These are phyloP conservation scores for Hericium alpestre DNA, from an alignment of 768 basidiomycete genomes.

Conservation along the genomic window DNA sequence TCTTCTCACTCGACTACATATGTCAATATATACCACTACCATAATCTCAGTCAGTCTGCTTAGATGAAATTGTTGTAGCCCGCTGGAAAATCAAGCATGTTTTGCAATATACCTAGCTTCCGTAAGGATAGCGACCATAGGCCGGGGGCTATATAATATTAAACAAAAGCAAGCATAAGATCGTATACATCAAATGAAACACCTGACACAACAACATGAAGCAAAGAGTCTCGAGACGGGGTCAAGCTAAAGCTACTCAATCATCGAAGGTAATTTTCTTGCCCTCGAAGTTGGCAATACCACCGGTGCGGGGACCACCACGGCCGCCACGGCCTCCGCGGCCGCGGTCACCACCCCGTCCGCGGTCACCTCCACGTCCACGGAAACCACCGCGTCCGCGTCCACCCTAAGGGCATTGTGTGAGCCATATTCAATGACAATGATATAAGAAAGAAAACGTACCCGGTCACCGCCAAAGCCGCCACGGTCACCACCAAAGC, in stretches of 20 bases:
- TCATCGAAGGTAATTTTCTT: slow-evolving; percentile 51
- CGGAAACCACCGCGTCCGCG: slow-evolving; percentile 30
- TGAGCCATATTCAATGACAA: not conserved
- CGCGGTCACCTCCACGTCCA: slow-evolving; percentile 24
- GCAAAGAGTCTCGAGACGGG: not conserved
- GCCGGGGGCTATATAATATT: no score
- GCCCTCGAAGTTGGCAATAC: slow-evolving; percentile 53
- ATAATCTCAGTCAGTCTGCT: no score
- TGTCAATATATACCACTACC: no score
- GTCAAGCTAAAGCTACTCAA: not conserved
- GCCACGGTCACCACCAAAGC: slow-evolving; percentile 36
- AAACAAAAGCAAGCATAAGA: not conserved
- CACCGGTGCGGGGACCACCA: slow-evolving; percentile 47
- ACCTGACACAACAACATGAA: not conserved
- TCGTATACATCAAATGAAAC: not conserved
- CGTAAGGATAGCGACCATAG: no score
- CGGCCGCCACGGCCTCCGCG: slow-evolving; percentile 31
- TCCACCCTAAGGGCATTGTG: slow-evolving; percentile 16
- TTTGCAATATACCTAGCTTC: no score
- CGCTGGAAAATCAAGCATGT: no score
- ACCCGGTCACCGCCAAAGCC: slow-evolving; percentile 34
- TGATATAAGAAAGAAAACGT: slow-evolving; percentile 20
- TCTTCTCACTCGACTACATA: no score
- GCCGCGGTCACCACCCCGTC: slow-evolving; percentile 33
- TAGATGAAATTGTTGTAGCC: no score